A percentile compares a stretch with the other conserved stretches of the same genome.
These are phyloP conservation scores for Colletotrichum coccodes DNA, from an alignment of 2,329 filamentous ascomycete species.

Conservation along the genomic window DNA sequence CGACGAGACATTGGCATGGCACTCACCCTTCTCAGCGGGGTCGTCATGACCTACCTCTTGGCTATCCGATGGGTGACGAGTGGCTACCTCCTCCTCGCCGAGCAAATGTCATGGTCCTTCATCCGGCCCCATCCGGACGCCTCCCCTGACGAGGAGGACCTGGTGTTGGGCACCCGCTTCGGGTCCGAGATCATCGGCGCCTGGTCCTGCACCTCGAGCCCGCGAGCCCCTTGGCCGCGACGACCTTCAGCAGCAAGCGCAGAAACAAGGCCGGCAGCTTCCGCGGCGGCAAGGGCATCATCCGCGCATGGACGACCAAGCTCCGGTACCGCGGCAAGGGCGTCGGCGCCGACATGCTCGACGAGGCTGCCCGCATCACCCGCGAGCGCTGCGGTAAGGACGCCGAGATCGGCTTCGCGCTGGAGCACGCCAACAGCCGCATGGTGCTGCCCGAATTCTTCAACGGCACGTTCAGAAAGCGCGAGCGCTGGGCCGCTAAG, in stretches of 20 bases:
- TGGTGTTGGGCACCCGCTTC: constrained; percentile 73
- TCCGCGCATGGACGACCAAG: constrained; percentile 85
- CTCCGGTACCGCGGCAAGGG: constrained; percentile 76
- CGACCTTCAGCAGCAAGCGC: constrained; percentile 38
- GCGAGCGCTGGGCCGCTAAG: constrained; percentile 67
- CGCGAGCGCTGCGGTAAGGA: constrained; percentile 75
- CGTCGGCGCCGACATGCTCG: constrained; percentile 77
- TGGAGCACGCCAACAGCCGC: constrained; percentile 79
- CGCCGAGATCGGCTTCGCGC: constrained; percentile 76
- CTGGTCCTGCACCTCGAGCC: constrained; percentile 74
- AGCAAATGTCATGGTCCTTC: constrained; percentile 71
- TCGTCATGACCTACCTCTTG: constrained; percentile 72
- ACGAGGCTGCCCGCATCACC: constrained; percentile 76
- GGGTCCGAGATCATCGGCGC: constrained; percentile 77
- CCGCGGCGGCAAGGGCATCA: constrained; percentile 73
- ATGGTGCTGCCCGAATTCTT: constrained; percentile 72
- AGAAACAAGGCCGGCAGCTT: constrained; percentile 51
- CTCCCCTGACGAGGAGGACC: constrained; percentile 56
- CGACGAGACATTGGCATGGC: constrained; percentile 63
- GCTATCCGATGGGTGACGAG: constrained; percentile 68
- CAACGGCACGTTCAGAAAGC: constrained; percentile 67
- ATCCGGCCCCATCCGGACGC: constrained; percentile 51
- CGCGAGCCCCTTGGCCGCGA: constrained; percentile 29
- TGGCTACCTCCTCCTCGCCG: constrained; percentile 72
- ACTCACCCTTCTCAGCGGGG: constrained; percentile 67